Conservation (phyloP, 257 asterid species). For the Primulina eburnea region DNA sequence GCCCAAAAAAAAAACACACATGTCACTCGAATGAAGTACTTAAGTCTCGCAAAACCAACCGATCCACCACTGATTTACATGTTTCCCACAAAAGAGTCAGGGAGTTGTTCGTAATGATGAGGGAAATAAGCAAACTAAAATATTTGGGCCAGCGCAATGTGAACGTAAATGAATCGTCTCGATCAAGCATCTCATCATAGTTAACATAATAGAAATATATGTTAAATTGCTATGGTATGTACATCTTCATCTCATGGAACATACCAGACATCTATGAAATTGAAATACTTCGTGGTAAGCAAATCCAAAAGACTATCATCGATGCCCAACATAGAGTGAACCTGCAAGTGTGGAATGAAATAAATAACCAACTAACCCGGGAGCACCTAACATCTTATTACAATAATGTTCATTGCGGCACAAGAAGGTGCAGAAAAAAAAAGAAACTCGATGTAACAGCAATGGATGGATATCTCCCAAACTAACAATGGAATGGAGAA, state of each 20-base stretch:
- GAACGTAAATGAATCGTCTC: slow-evolving; percentile 1
- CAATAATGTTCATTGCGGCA: background rate
- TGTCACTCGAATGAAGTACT: no score
- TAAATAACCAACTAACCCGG: slow-evolving; percentile 1
- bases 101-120: background rate
- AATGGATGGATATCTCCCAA: background rate
- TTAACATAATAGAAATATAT: background rate
- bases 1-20: no score
- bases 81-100: no score
- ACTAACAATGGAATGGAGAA: slow-evolving; percentile 64
- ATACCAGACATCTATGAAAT: slow-evolving; percentile 78
- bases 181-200: background rate
- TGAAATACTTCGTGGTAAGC: slow-evolving; percentile 67
- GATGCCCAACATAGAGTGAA: slow-evolving; percentile 43
- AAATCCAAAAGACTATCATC: slow-evolving; percentile 57
- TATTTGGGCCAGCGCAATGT: background rate
- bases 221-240: background rate
- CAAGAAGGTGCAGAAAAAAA: background rate
- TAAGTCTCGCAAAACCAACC: no score
- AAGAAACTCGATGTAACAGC: background rate
- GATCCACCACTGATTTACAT: no score
- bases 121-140: background rate
- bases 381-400: slow-evolving; percentile 8
- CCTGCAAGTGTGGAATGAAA: slow-evolving; percentile 39
- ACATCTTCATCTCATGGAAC: slow-evolving; percentile 14